phyloP scores from a whole-genome alignment of 306 rosid genomes.

The Crataegus laevigata region DNA sequence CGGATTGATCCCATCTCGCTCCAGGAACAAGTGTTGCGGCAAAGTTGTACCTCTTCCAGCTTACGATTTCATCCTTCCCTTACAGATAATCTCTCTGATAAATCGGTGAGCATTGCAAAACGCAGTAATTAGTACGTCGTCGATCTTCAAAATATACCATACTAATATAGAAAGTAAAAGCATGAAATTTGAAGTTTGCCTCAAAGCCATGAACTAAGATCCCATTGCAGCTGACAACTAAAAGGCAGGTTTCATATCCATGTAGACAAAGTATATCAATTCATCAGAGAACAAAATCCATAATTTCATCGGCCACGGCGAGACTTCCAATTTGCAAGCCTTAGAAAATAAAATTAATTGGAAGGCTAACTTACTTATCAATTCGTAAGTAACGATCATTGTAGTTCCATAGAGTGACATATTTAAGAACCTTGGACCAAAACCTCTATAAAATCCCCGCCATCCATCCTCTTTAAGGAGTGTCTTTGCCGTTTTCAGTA shows the following conservation, averaged over 20 bases:
- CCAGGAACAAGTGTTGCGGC: background rate
- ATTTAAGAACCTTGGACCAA: slow-evolving; percentile 77
- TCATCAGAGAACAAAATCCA: background rate
- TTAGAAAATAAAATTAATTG: background rate
- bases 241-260: too few relatives aligned
- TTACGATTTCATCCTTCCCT: slow-evolving; percentile 23
- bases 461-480: slow-evolving; percentile 80
- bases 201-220: background rate
- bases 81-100: slow-evolving; percentile 69
- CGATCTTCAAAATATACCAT: background rate
- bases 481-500: slow-evolving; percentile 55
- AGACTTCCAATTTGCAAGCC: background rate
- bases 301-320: background rate
- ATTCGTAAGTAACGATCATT: slow-evolving; percentile 84
- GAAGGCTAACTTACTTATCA: slow-evolving; percentile 53
- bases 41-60: slow-evolving; percentile 16
- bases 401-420: slow-evolving; percentile 89
- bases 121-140: background rate
- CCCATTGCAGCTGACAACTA: background rate
- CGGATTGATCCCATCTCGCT: background rate
- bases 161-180: background rate
- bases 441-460: slow-evolving; percentile 88
- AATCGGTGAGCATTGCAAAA: slow-evolving; percentile 7
- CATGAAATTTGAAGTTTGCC: background rate
- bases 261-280: background rate